A percentile compares a stretch with the other conserved stretches of the same genome.
Conservation (phyloP, 2,329 filamentous ascomycete genomes). For the Aureobasidium uvarum region DNA sequence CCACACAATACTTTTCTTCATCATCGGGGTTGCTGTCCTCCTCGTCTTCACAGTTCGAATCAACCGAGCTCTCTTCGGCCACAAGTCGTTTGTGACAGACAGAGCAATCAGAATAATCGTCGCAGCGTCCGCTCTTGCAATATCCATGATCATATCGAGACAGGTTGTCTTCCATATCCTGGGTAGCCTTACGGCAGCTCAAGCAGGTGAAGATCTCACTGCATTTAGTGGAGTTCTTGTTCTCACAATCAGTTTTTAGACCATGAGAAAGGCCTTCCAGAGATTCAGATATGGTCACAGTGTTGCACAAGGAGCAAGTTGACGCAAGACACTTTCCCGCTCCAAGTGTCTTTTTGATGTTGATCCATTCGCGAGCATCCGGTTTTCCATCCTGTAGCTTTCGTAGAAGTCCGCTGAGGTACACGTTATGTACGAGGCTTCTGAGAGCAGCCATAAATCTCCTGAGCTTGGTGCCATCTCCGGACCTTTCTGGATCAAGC, state of each 20-base stretch:
- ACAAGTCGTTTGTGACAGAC: background rate
- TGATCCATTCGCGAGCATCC: background rate
- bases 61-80: background rate
- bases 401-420: background rate
- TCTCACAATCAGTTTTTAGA: background rate
- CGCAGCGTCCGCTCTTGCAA: background rate
- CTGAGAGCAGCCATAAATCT: background rate
- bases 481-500: background rate
- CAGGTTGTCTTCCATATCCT: background rate
- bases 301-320: background rate
- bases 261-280: background rate
- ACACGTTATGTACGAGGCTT: background rate
- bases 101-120: background rate
- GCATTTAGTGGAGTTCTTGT: background rate
- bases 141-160: background rate
- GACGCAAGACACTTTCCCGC: background rate
- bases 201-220: background rate
- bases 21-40: background rate
- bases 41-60: background rate
- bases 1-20: background rate
- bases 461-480: background rate
- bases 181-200: background rate
- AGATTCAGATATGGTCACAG: background rate
- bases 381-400: background rate
- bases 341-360: background rate